phyloP scores from a whole-genome alignment of 2,329 filamentous ascomycete genomes.

The Colletotrichum sp. region DNA sequence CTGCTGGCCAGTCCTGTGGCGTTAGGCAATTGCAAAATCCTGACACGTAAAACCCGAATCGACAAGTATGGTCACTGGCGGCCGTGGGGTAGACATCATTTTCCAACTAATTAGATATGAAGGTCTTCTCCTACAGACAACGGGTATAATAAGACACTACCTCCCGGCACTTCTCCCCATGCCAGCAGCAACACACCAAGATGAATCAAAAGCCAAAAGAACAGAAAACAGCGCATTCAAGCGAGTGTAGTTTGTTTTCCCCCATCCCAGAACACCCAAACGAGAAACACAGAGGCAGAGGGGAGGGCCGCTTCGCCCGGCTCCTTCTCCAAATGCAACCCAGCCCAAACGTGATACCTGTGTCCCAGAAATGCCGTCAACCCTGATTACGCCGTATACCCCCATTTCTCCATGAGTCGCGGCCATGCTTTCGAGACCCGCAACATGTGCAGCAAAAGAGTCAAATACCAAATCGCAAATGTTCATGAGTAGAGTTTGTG shows the following conservation, averaged over 20 bases:
- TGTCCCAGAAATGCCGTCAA: neutral
- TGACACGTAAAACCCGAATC: no score
- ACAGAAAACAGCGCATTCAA: neutral
- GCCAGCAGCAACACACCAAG: neutral
- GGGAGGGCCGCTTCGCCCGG: neutral
- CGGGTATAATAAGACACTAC: conserved; percentile 19
- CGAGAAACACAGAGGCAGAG: neutral
- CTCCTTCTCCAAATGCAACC: neutral
- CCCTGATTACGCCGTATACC: conserved; percentile 9
- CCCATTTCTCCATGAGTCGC: neutral
- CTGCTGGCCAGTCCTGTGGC: no score
- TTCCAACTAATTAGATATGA: no score
- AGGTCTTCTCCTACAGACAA: neutral
- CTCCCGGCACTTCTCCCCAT: neutral
- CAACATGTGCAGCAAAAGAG: neutral
- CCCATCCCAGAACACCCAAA: neutral
- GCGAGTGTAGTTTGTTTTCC: conserved; percentile 13
- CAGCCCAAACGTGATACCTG: neutral
- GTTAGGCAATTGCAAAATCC: no score
- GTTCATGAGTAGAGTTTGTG: neutral
- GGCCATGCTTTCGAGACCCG: neutral
- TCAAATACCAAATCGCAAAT: neutral
- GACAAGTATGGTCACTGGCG: no score
- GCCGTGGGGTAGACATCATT: no score
- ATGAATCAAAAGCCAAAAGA: neutral